A percentile compares a stretch with the other conserved stretches of the same genome.
These are phyloP conservation scores for Populus davidiana DNA, from an alignment of 345 rosid genomes.

Conservation along the genomic window DNA sequence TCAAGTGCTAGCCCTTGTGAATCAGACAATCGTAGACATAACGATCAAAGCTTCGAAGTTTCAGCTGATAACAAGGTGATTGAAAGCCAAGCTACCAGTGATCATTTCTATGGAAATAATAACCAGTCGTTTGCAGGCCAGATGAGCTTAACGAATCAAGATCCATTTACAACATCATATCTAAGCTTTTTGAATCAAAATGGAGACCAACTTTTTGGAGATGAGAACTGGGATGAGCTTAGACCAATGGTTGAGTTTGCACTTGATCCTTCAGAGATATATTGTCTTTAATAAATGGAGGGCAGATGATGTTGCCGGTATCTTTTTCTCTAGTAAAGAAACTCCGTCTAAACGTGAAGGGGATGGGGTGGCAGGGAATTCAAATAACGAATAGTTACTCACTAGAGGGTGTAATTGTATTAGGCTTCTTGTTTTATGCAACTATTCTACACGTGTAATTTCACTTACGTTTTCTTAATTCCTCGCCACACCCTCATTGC, in stretches of 20 bases:
- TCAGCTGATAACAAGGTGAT: not conserved
- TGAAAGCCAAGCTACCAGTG: slow-evolving; percentile 4
- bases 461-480: not conserved
- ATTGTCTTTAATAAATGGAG: not conserved
- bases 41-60: not conserved
- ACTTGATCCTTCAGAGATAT: not conserved
- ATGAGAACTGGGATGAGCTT: slow-evolving; percentile 37
- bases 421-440: not conserved
- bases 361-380: not conserved
- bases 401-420: no score
- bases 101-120: not conserved
- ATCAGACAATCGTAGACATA: not conserved
- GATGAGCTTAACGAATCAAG: slow-evolving; percentile 8
- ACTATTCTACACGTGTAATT: not conserved
- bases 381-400: not conserved
- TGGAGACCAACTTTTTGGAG: slow-evolving; percentile 6
- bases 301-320: not conserved
- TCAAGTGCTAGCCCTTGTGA: not conserved
- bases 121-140: slow-evolving; percentile 3
- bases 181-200: slow-evolving; percentile 9
- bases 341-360: not conserved
- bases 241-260: slow-evolving; percentile 29
- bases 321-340: not conserved
- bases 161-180: slow-evolving; percentile 14
- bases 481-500: not conserved